Base-by-base conservation (phyloP, 140 eudicot species). In the Stevia rebaudiana region DNA sequence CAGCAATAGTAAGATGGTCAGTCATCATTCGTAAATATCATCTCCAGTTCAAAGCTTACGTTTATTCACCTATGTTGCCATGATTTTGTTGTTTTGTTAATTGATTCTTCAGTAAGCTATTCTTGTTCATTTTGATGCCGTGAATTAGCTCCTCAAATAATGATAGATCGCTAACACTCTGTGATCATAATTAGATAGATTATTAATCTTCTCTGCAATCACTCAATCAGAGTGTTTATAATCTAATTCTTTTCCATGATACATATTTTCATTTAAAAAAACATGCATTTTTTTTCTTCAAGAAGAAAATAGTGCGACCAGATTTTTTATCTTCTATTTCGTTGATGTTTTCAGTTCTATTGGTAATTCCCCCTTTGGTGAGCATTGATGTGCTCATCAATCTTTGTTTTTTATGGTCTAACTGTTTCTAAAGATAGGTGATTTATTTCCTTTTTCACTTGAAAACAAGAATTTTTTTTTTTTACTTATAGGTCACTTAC, bases 361-460 rank as follows among this genome's bases (percentile, higher is more conserved):
- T 23, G 54, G 21, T 62, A 4, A n/a, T n/a, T n/a, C 33, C 33
- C 33, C 33, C 39, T 41, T 25, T 43, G 30, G 11, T 65, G 44
- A 47, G 18, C 59, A 48, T 47, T 11, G 8, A 65, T 35, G 49
- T 64, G 33, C 18, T 52, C 35, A 49, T 31, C 18, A 6, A 11
- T 48, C 48, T 51, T 31, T 65, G 48, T 35, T 48, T 65, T 21
- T 61, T 61, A 61, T 61, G 15, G 39, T 39, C 51, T 40, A 19
- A 21, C 37, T 2, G 46, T 31, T 50, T 63, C 11, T 65, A 33
- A 33, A 65, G 49, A 48, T 49, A 35, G 47, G 8, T 5, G 22
- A 33, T 65, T 65, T 30, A 33, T 65, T 17, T 48, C 21, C 22
- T 48, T 30, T 31, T 48, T 44, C n/a, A 47, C 59, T 47, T 46